Base-by-base conservation (phyloP, 257 asterid species). In the Capsicum rhomboideum region DNA sequence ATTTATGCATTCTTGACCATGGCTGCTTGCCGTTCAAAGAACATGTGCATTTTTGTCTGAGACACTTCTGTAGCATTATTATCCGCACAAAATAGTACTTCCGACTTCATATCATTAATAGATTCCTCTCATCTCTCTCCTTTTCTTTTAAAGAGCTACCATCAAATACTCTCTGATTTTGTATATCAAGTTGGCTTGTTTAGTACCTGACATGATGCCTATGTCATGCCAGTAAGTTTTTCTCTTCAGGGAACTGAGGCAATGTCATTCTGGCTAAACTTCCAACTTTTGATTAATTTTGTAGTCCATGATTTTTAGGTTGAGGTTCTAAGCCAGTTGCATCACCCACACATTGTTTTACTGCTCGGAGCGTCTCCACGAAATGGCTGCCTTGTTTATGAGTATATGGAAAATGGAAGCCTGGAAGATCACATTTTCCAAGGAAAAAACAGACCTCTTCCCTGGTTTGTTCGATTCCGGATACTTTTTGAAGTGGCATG, bases 351-450 rank as follows among this genome's bases (percentile, higher is more conserved):
- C 84, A 88, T 95, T 42, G 90, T 94, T 82, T 87, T 90, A 71
- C 89, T 94, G 83, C 89, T 94, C 54, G 98, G 99, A 85, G 98
- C 99, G 84, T 95, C 98, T 82, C 97, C 98, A 49, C 98, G 93
- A 85, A 86, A 61, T 61, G 91, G 98, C 72, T 90, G 96, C 88
- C 93, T 95, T 40, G 92, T 95, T 72, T 95, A 95, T 21, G 98
- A 95, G 87, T 94, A 86, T 28, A 92, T 95, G 99, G 99, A 95
- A 80, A 92, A 93, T 67, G 97, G 98, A 86, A 94, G 91, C 87
- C 88, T 94, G 63, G 96, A 93, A 84, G 97, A 95, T 84, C 90
- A 93, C 86, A 89, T 94, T 77, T 55, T 87, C 75, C 83, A 16
- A 42, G 88, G 88, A 87, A 85, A 78, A 58, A 85, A 91, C 87